Conservation (phyloP, 768 basidiomycete genomes). For the Agaricus blazei region DNA sequence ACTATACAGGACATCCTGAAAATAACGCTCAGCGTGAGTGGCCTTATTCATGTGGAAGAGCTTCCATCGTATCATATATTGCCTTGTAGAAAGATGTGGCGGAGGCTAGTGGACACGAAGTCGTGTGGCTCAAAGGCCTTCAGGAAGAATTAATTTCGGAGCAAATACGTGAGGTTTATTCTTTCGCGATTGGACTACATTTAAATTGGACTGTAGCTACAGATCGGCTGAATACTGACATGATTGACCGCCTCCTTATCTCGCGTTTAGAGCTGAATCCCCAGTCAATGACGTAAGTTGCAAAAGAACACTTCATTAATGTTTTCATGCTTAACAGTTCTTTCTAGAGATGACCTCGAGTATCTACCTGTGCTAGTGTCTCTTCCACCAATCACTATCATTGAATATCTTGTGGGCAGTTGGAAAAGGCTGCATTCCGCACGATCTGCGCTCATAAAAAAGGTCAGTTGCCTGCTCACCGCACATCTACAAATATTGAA, state of each 20-base stretch:
- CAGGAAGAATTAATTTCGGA: conserved; percentile 65
- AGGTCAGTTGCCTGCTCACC: conserved; percentile 33
- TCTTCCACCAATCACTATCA: conserved; percentile 72
- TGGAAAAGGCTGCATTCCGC: conserved; percentile 83
- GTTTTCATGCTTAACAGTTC: conserved; percentile 1
- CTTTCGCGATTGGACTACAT: neutral
- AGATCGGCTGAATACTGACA: conserved; percentile 46
- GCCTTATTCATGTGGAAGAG: neutral
- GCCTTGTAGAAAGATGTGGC: conserved; percentile 48
- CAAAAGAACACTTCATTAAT: neutral
- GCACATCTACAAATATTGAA: neutral
- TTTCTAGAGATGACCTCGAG: conserved; percentile 64
- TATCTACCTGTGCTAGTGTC: conserved; percentile 70
- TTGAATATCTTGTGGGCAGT: conserved; percentile 85
- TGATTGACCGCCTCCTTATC: conserved; percentile 78
- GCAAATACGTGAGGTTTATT: conserved; percentile 34
- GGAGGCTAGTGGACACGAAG: conserved; percentile 55
- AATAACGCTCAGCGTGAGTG: conserved; percentile 73
- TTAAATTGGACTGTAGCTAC: conserved; percentile 20
- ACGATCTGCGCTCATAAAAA: conserved; percentile 52
- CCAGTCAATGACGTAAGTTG: conserved; percentile 56
- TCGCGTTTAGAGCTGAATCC: conserved; percentile 80
- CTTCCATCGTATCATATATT: neutral
- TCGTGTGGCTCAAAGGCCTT: conserved; percentile 81
- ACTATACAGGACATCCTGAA: conserved; percentile 64